These are phyloP conservation scores for Penicillium riverlandense DNA, from an alignment of 495 filamentous ascomycete genomes.

Conservation along the genomic window DNA sequence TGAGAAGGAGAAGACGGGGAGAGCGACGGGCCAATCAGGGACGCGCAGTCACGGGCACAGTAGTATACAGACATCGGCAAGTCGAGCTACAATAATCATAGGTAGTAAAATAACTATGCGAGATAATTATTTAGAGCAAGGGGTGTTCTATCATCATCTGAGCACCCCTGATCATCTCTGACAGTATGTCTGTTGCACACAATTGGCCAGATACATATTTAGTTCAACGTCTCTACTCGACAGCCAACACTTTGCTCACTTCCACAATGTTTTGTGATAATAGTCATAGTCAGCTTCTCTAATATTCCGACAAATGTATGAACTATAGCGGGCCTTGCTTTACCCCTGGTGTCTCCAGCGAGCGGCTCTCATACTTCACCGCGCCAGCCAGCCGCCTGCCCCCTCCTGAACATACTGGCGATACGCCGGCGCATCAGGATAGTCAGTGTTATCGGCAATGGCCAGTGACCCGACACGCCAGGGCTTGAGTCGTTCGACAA, in stretches of 20 bases:
- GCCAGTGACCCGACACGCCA: no score
- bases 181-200: no score
- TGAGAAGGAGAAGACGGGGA: background rate
- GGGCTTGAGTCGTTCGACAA: no score
- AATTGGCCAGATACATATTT: no score
- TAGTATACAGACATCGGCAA: slow-evolving; percentile 1
- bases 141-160: no score
- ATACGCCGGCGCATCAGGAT: slow-evolving; percentile 3
- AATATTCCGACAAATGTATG: background rate
- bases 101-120: no score
- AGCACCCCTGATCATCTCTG: no score
- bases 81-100: background rate
- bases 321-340: slow-evolving; percentile 5
- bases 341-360: slow-evolving; percentile 3
- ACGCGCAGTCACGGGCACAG: no score
- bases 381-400: slow-evolving; percentile 3
- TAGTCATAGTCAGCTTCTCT: background rate
- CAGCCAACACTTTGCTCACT: slow-evolving; percentile 11
- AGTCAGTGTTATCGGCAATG: slow-evolving; percentile 22
- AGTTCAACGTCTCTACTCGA: background rate
- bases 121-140: no score
- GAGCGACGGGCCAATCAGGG: no score
- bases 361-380: slow-evolving; percentile 15
- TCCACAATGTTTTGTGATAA: slow-evolving; percentile 14
- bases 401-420: no score